Evolutionary conservation across 1,284 basidiomycete genomes (phyloP).

Genomic region (Moesziomyces sp.): DNA sequence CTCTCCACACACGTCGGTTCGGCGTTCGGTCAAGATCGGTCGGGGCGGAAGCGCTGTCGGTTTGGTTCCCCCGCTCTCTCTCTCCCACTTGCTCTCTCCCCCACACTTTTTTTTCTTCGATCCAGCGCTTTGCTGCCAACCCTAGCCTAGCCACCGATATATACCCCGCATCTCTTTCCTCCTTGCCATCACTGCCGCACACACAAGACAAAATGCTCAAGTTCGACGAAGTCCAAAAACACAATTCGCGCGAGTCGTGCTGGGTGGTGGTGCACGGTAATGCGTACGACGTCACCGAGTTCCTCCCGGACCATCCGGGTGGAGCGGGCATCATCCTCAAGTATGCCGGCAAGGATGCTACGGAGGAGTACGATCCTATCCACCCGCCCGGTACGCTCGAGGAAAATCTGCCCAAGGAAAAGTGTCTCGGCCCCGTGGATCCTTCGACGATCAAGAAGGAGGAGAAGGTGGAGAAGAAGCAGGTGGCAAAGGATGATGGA

Average conservation of each 20-base stretch:
- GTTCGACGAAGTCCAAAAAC: slow-evolving; percentile 74
- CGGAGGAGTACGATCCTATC: slow-evolving; percentile 69
- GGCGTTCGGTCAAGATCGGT: too few relatives aligned
- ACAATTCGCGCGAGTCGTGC: slow-evolving; percentile 79
- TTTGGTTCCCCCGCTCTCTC: slow-evolving; percentile 5
- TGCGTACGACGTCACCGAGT: slow-evolving; percentile 84
- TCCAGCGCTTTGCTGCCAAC: too few relatives aligned
- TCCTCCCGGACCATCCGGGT: slow-evolving; percentile 81
- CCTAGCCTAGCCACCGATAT: not conserved
- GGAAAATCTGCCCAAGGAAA: slow-evolving; percentile 61
- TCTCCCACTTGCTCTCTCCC: too few relatives aligned
- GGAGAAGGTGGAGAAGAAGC: slow-evolving; percentile 26
- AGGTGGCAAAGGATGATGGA: slow-evolving; percentile 31
- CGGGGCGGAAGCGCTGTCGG: not conserved
- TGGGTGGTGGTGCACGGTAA: slow-evolving; percentile 88
- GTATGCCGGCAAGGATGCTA: slow-evolving; percentile 82
- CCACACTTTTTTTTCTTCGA: too few relatives aligned
- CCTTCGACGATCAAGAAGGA: slow-evolving; percentile 49
- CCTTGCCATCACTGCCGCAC: not conserved
- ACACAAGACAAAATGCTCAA: slow-evolving; percentile 23
- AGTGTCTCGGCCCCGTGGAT: slow-evolving; percentile 62
- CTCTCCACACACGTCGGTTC: not conserved
- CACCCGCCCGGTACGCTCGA: slow-evolving; percentile 66
- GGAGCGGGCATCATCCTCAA: slow-evolving; percentile 76
- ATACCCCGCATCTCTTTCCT: not conserved